Base-by-base conservation (phyloP, 78 protist genomes). In the slime mould (Dictyostelium discoideum) region DNA sequence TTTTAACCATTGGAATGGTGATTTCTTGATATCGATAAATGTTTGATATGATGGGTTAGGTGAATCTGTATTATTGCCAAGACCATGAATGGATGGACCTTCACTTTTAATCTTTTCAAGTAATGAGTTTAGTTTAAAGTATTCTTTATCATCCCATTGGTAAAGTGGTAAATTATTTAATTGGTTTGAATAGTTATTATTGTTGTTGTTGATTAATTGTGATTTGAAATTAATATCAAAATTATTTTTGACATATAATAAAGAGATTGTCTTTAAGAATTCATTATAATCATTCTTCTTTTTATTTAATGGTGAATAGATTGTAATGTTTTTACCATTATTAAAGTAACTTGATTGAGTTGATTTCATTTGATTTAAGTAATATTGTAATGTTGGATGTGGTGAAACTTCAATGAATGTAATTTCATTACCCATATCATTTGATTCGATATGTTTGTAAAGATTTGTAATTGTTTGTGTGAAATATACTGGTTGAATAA, bases 1-100 rank as follows among this genome's bases (percentile, higher is more conserved):
- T 29, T 90, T 90, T 65, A 90, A 50, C 72, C 76, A 90, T 14
- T 60, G 54, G 42, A 82, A 90, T 65, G 94, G 18, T 82, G 26
- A 24, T 22, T 26, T 13, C 18, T 8, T 37, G 14, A 72, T 44
- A 73, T 90, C 57, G 2, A 90, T 90, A 32, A 82, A 16, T 39
- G 94, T 50, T 81, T 81, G 42, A 81, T 20, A 81, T 48, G 85
- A 13, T 81, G 1, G 7, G 9, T 2, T 18, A 22, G 69, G 37
- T 42, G 11, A 44, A 13, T 78, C 39, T 3, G 2, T 9, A 16
- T 3, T 11, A 44, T 40, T 42, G 13, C 85, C 85, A 81, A 81
- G 85, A 81, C 9, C 0, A 13, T 81, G 42, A 48, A 26, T 81
- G n/a, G 85, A 14, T n/a, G 85, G 85, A 11, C 85, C 85, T 24